Percentiles rank a stretch among this genome's conserved stretches.
These are phyloP conservation scores for Herpetomonas samuelpessoai DNA, from an alignment of 208 protist genomes.

Conservation along the genomic window DNA sequence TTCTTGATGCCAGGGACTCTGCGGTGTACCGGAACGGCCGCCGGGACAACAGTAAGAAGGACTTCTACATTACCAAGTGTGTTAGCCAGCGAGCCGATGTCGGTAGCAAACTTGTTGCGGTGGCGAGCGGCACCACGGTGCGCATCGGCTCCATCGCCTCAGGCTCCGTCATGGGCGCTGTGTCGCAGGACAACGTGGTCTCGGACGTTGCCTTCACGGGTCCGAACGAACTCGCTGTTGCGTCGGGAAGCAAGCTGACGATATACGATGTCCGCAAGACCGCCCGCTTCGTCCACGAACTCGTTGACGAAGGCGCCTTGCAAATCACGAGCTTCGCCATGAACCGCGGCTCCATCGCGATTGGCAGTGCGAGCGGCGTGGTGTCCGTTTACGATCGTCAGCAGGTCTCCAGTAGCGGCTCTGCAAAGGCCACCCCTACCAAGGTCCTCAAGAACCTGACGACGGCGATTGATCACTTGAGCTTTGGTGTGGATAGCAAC, in stretches of 20 bases:
- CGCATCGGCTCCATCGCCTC: slow-evolving; percentile 63
- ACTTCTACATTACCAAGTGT: slow-evolving; percentile 56
- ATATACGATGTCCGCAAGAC: slow-evolving; percentile 83
- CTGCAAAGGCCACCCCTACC: slow-evolving; percentile 12
- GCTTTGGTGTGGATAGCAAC: slow-evolving; percentile 56
- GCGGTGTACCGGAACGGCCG: slow-evolving; percentile 63
- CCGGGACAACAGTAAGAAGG: slow-evolving; percentile 50
- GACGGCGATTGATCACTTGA: slow-evolving; percentile 52
- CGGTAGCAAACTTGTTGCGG: slow-evolving; percentile 21
- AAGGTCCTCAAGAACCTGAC: slow-evolving; percentile 78
- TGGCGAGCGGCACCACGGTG: slow-evolving; percentile 56
- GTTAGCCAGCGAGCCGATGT: slow-evolving; percentile 13
- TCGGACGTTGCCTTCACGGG: slow-evolving; percentile 50
- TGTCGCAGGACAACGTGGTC: slow-evolving; percentile 48
- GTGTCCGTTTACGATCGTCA: slow-evolving; percentile 58
- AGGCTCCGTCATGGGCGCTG: slow-evolving; percentile 51
- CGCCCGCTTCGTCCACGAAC: slow-evolving; percentile 44
- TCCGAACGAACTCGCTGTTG: slow-evolving; percentile 56
- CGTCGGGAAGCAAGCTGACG: slow-evolving; percentile 51
- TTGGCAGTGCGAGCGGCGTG: slow-evolving; percentile 71
- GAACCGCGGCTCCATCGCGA: slow-evolving; percentile 27
- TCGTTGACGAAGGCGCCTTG: slow-evolving; percentile 60
- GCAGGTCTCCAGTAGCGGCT: slow-evolving; percentile 11
- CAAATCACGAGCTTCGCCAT: slow-evolving; percentile 61
- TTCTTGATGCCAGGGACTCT: slow-evolving; percentile 65